A percentile compares a stretch with the other conserved stretches of the same genome.
Evolutionary conservation across 345 rosid species (phyloP).

Genomic region (Reutealis trisperma): DNA sequence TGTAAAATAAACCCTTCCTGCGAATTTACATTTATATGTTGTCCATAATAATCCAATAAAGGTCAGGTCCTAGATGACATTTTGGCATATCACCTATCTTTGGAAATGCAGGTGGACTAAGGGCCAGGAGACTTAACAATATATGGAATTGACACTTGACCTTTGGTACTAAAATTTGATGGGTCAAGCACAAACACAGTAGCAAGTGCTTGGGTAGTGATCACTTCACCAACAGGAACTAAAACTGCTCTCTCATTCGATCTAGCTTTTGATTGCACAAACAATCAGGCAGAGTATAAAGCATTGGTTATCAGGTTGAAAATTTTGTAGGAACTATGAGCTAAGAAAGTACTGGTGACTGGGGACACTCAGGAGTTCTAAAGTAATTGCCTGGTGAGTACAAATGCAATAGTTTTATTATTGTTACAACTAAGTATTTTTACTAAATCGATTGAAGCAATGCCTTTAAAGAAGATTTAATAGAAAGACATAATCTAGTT

Average conservation of each 20-base stretch:
- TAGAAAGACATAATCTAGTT: too few relatives aligned
- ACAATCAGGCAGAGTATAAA: constrained; percentile 1
- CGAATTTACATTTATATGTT: too few relatives aligned
- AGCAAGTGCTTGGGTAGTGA: neutral
- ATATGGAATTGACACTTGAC: neutral
- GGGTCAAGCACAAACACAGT: neutral
- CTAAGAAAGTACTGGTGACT: neutral
- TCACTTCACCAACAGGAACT: neutral
- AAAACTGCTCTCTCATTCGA: neutral
- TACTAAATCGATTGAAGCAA: too few relatives aligned
- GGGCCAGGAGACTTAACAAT: neutral
- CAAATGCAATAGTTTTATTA: neutral
- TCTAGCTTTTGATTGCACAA: neutral
- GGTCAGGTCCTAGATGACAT: neutral
- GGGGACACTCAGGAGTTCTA: constrained; percentile 1
- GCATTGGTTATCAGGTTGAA: constrained; percentile 3
- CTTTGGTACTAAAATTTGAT: neutral
- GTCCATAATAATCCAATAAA: too few relatives aligned
- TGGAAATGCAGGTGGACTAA: neutral
- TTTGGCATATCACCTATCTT: neutral
- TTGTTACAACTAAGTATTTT: too few relatives aligned
- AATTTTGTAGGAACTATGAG: neutral
- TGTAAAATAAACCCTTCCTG: too few relatives aligned
- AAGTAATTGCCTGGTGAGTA: neutral
- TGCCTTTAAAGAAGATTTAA: too few relatives aligned